Evolutionary conservation across 148 eudicot species (phyloP), one percentile per base, ranked within the genome.

Genomic region (Mesembryanthemum crystallinum): DNA sequence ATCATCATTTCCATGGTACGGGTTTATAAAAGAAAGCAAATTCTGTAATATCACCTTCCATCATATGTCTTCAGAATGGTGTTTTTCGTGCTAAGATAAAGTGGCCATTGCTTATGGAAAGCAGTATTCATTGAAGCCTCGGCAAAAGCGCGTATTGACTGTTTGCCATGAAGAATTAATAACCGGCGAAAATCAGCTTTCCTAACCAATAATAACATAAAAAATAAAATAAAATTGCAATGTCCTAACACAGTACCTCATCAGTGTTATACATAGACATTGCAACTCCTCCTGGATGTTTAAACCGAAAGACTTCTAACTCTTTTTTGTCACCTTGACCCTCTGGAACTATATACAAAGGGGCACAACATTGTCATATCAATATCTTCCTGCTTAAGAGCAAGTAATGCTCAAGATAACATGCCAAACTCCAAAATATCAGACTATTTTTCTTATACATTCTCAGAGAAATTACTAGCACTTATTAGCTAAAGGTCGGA

Each of bases 181-280:
- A 69, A 6, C n/a, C 8, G 23, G 14, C 9, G 43, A 1, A 47
- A 6, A 24, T 35, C 8, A n/a, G 28, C 7, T 42, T 69, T 54
- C 8, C 14, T 14, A 69, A 47, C 21, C 35, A 69, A 47, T 43
- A 11, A 43, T 43, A n/a, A n/a, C n/a, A n/a, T n/a, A n/a, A n/a
- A n/a, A n/a, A n/a, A n/a, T n/a, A n/a, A n/a, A n/a, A n/a, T 54
- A 45, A 27, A 24, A 69, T 45, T 45, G n/a, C 6, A 69, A 27
- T 69, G 47, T 54, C 58, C n/a, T 8, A 28, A 14, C 13, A 14
- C 25, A 42, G 6, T 47, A 94, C 98, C 98, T 94, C 97, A 81
- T 89, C 94, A 47, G 98, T 94, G 86, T 94, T 94, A 83, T 94
- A 94, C 97, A 94, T 94, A 74, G 98, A 64, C 85, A 94, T 77